phyloP scores from a whole-genome alignment of 2,329 filamentous ascomycete genomes.

The Penicillium hesseltinei region DNA sequence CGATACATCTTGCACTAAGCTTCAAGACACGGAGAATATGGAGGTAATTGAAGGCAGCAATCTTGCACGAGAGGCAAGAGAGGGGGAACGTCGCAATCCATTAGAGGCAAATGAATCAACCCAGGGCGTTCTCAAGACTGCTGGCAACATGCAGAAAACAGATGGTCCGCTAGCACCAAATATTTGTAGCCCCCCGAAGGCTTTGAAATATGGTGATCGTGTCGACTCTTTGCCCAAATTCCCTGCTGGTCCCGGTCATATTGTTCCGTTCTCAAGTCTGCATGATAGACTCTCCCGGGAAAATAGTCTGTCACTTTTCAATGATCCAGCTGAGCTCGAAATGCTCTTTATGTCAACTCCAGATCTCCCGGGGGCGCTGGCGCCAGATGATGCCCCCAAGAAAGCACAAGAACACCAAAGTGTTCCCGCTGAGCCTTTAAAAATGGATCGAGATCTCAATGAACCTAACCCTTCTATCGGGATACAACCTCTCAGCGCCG shows the following conservation, averaged over 20 bases:
- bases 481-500: not conserved
- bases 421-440: not conserved
- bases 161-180: not conserved
- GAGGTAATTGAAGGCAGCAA: not conserved
- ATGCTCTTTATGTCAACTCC: slow-evolving; percentile 27
- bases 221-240: slow-evolving; percentile 4
- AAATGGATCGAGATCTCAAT: not conserved
- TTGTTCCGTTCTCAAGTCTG: slow-evolving; percentile 37
- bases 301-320: slow-evolving; percentile 15
- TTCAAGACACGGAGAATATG: not conserved
- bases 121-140: not conserved
- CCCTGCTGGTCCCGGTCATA: slow-evolving; percentile 12
- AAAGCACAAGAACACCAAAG: not conserved
- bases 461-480: not conserved
- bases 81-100: not conserved
- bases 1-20: not conserved
- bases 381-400: not conserved
- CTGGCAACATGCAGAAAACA: not conserved
- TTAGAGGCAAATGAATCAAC: not conserved
- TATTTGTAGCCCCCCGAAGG: not conserved
- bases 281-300: slow-evolving; percentile 21
- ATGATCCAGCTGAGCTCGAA: slow-evolving; percentile 29
- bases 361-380: not conserved
- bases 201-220: not conserved
- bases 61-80: not conserved